These are phyloP conservation scores for Aspergillus sclerotioniger DNA, from an alignment of 495 filamentous ascomycete genomes.

Conservation along the genomic window DNA sequence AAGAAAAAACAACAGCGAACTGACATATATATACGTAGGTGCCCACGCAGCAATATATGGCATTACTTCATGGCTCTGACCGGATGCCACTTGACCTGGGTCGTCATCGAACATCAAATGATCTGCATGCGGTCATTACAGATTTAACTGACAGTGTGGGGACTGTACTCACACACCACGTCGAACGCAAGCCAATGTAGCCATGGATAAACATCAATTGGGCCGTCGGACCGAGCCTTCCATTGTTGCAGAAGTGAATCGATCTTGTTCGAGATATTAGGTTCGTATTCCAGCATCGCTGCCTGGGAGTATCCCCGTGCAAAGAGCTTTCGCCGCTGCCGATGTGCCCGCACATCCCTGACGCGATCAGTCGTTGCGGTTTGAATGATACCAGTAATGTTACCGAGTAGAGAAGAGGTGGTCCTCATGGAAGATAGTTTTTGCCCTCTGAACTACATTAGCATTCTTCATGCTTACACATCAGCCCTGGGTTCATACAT, in stretches of 20 bases:
- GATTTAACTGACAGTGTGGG: background rate
- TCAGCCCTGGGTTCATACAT: background rate
- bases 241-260: background rate
- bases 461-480: background rate
- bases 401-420: constrained; percentile 1
- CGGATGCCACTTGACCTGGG: background rate
- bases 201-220: constrained; percentile 2
- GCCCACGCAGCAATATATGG: background rate
- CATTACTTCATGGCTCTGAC: background rate
- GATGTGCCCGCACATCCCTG: background rate
- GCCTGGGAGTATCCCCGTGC: background rate
- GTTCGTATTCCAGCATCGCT: constrained; percentile 1
- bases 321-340: background rate
- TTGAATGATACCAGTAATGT: too few relatives aligned
- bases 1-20: background rate
- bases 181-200: background rate
- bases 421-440: background rate
- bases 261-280: background rate
- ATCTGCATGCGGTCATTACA: background rate
- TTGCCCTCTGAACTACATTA: background rate
- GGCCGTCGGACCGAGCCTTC: background rate
- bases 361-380: background rate
- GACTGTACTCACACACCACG: background rate
- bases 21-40: constrained; percentile 1
- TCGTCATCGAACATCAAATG: constrained; percentile 1